Evolutionary conservation across 441 rosid species (phyloP).

Genomic region (Populus hybrid): DNA sequence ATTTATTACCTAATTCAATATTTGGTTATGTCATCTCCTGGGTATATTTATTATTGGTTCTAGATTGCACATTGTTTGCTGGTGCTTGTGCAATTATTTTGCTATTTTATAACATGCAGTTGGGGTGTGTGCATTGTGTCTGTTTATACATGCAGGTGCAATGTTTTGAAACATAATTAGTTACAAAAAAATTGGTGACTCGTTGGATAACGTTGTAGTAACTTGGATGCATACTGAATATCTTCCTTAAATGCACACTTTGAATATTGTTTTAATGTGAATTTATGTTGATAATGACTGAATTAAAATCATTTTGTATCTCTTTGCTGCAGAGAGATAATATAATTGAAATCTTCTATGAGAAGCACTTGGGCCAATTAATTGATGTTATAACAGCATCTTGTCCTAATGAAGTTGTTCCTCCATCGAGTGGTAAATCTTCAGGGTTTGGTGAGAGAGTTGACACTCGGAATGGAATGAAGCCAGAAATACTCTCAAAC

Average conservation of each 20-base stretch:
- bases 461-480: conserved; percentile 44
- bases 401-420: conserved; percentile 45
- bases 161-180: neutral
- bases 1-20: neutral
- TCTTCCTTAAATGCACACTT: neutral
- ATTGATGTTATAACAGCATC: conserved; percentile 86
- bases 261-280: neutral
- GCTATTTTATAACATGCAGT: neutral
- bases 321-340: conserved; percentile 70
- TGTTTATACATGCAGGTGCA: neutral
- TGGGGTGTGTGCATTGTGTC: neutral
- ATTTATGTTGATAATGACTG: conserved; percentile 6
- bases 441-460: conserved; percentile 41
- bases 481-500: conserved; percentile 89
- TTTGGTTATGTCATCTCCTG: neutral
- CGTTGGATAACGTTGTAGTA: neutral
- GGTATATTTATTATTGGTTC: neutral
- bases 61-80: neutral
- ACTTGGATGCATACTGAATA: neutral
- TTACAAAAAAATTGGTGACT: neutral
- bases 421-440: conserved; percentile 43
- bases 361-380: conserved; percentile 88
- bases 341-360: conserved; percentile 89
- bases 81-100: neutral
- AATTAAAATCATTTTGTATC: neutral